Conservation (phyloP, 441 rosid species). For the Dalechampia spathulata region DNA sequence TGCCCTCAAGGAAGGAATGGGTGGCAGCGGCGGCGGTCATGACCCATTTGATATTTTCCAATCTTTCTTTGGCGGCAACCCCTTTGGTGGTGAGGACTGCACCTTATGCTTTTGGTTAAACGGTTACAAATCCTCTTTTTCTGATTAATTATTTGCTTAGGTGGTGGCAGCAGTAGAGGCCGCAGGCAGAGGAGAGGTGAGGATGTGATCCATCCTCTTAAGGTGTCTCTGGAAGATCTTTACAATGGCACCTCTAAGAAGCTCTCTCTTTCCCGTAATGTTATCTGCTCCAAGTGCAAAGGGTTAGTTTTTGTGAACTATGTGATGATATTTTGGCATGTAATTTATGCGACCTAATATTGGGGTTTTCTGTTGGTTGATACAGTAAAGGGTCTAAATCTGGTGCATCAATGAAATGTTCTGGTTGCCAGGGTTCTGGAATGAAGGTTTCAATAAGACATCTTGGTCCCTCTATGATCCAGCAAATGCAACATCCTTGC, state of each 20-base stretch:
- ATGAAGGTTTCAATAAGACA: constrained; percentile 91
- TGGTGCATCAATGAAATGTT: constrained; percentile 77
- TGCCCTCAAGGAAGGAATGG: constrained; percentile 96
- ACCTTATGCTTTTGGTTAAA: neutral
- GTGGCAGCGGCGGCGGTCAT: constrained; percentile 68
- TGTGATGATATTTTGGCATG: neutral
- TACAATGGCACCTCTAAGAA: constrained; percentile 79
- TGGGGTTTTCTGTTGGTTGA: neutral
- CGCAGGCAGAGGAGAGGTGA: constrained; percentile 88
- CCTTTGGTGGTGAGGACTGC: constrained; percentile 51
- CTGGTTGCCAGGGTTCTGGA: constrained; percentile 89
- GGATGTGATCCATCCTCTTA: constrained; percentile 78
- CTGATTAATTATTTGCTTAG: constrained; percentile 15
- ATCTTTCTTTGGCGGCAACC: constrained; percentile 82
- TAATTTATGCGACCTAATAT: neutral
- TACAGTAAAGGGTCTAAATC: constrained; percentile 93
- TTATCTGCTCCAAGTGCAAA: constrained; percentile 75
- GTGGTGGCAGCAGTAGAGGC: constrained; percentile 73
- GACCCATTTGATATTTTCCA: constrained; percentile 92
- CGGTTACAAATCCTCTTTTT: neutral
- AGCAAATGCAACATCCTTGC: constrained; percentile 98
- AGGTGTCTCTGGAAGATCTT: constrained; percentile 77
- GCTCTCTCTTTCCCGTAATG: constrained; percentile 64
- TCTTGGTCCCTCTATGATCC: constrained; percentile 92
- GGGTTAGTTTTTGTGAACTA: constrained; percentile 41